phyloP scores from a whole-genome alignment of 208 protist species.

The Herpetomonas muscarum region DNA sequence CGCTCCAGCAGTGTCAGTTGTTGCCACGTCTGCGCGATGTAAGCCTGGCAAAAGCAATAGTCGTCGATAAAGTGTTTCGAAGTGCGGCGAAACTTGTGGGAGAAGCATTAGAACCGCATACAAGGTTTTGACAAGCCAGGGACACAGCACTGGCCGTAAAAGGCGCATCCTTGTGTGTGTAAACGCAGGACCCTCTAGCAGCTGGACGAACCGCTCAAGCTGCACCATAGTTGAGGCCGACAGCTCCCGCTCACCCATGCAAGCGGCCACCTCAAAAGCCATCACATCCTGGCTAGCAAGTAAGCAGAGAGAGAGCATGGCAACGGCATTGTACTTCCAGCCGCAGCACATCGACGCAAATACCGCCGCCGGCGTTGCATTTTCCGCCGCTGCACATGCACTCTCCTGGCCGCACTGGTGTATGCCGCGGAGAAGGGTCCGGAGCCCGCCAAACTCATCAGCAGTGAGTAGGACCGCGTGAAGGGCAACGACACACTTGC shows the following conservation, averaged over 20 bases:
- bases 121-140: constrained; percentile 89
- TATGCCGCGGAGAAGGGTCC: constrained; percentile 50
- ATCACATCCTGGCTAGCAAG: constrained; percentile 86
- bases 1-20: too few relatives aligned
- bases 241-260: constrained; percentile 79
- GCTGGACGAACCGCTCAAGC: constrained; percentile 95
- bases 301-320: constrained; percentile 90
- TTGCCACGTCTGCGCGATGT: too few relatives aligned
- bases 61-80: constrained; percentile 42
- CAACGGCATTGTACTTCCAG: constrained; percentile 91
- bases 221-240: constrained; percentile 92
- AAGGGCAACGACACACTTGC: constrained; percentile 60
- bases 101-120: constrained; percentile 97
- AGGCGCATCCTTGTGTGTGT: constrained; percentile 90
- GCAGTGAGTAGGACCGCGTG: constrained; percentile 85
- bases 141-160: constrained; percentile 75
- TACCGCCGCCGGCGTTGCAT: constrained; percentile 4
- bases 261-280: constrained; percentile 45
- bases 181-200: constrained; percentile 96
- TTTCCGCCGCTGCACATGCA: neutral
- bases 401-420: neutral
- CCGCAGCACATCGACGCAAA: constrained; percentile 71
- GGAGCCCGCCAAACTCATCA: constrained; percentile 79
- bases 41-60: constrained; percentile 30
- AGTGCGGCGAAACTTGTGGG: constrained; percentile 91